phyloP scores from a whole-genome alignment of 331 rosid genomes.

The Phaseolus coccineus region DNA sequence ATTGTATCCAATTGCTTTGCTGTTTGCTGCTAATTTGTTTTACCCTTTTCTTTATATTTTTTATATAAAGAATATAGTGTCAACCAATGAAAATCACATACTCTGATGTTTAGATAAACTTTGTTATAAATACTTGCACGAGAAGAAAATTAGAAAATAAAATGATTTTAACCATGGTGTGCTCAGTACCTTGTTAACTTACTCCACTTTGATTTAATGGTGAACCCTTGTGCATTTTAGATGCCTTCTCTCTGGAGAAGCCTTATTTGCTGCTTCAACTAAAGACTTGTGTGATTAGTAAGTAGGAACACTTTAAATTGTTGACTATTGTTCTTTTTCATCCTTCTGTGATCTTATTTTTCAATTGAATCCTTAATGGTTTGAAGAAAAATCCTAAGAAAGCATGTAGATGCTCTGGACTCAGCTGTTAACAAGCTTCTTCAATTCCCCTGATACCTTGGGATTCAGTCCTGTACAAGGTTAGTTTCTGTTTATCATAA shows the following conservation, averaged over 20 bases:
- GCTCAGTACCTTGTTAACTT: not conserved
- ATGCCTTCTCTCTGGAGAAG: not conserved
- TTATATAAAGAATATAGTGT: too few relatives aligned
- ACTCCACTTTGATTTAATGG: not conserved
- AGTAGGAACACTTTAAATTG: constrained; percentile 5
- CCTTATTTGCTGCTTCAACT: not conserved
- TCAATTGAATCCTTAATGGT: constrained; percentile 61
- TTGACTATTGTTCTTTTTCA: constrained; percentile 20
- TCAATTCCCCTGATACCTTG: constrained; percentile 62
- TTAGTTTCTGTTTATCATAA: constrained; percentile 25
- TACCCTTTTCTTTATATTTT: not conserved
- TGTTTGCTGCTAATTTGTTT: constrained; percentile 21
- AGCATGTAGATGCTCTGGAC: constrained; percentile 80
- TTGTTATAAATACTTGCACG: not conserved
- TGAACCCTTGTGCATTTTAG: not conserved
- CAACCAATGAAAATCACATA: not conserved
- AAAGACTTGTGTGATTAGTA: constrained; percentile 13
- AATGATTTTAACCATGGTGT: not conserved
- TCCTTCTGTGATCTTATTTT: constrained; percentile 14
- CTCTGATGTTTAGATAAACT: not conserved
- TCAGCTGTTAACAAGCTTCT: constrained; percentile 80
- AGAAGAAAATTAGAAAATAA: not conserved
- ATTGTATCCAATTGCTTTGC: constrained; percentile 67
- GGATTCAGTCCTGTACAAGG: constrained; percentile 38
- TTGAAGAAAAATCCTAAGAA: constrained; percentile 70